phyloP scores from a whole-genome alignment of 176 grass and related monocot genomes.

The Echinochloa phyllopogon region DNA sequence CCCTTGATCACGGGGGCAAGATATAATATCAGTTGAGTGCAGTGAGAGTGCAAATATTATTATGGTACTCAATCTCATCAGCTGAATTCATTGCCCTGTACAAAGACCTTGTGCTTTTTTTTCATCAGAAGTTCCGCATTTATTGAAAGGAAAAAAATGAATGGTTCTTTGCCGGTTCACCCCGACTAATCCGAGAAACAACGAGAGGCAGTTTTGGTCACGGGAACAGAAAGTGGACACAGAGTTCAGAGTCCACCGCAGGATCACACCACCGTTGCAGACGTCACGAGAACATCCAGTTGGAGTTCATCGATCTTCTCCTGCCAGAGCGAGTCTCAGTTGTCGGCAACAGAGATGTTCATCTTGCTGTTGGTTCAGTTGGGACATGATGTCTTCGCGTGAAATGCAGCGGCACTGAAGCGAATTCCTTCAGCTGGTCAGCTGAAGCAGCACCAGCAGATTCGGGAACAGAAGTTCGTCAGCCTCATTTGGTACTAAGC shows the following conservation, averaged over 20 bases:
- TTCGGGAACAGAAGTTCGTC: not conserved
- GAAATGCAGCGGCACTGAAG: not conserved
- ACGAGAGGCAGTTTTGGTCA: not conserved
- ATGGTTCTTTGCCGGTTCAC: not conserved
- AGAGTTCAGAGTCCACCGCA: too few relatives aligned
- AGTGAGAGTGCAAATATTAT: not conserved
- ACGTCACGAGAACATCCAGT: too few relatives aligned
- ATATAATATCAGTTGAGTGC: not conserved
- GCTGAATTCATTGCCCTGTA: not conserved
- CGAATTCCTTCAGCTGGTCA: not conserved
- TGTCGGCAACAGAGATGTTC: too few relatives aligned
- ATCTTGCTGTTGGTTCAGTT: too few relatives aligned
- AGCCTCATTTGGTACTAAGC: not conserved
- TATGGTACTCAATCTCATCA: not conserved
- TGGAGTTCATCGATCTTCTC: too few relatives aligned
- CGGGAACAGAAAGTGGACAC: too few relatives aligned
- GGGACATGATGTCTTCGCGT: not conserved
- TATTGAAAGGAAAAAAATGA: not conserved
- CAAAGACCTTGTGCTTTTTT: not conserved
- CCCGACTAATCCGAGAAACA: not conserved
- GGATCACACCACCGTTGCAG: too few relatives aligned
- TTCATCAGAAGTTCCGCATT: not conserved
- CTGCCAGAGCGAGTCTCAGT: too few relatives aligned
- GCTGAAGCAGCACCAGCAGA: not conserved
- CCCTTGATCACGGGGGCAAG: not conserved